phyloP scores from a whole-genome alignment of 2,329 filamentous ascomycete species.

The Trichoderma breve region DNA sequence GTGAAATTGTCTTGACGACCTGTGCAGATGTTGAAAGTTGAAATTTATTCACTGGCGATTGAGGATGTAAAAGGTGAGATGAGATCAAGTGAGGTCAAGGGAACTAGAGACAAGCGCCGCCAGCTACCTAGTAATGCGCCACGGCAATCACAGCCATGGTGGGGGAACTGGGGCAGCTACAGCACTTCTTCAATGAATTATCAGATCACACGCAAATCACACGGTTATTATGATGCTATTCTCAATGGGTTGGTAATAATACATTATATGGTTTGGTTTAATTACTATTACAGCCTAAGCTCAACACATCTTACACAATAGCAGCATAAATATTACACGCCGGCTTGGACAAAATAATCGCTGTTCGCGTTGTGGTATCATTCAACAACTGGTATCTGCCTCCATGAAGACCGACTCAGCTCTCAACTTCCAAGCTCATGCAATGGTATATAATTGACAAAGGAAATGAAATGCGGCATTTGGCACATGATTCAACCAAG shows the following conservation, averaged over 20 bases:
- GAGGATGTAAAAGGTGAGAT: background rate
- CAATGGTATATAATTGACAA: slow-evolving; percentile 18
- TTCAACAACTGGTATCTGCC: slow-evolving; percentile 17
- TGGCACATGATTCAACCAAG: slow-evolving; percentile 1
- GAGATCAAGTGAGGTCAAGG: background rate
- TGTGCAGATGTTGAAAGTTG: background rate
- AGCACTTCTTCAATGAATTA: background rate
- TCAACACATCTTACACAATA: background rate
- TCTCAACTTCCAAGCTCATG: background rate
- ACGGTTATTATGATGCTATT: background rate
- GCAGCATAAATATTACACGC: background rate
- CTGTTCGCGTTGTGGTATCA: slow-evolving; percentile 19
- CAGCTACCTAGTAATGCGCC: background rate
- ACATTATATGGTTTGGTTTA: background rate
- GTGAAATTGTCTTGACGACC: background rate
- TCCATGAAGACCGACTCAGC: slow-evolving; percentile 19
- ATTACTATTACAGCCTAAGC: background rate
- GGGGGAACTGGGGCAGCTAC: background rate
- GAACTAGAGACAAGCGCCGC: background rate
- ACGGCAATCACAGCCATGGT: background rate
- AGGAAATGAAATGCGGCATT: slow-evolving; percentile 17
- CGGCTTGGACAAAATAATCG: slow-evolving; percentile 13
- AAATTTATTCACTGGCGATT: background rate
- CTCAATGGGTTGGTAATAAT: background rate
- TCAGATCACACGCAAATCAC: background rate